These are phyloP conservation scores for Sequoiadendron giganteum DNA, from an alignment of 75 land plant species.

Conservation along the genomic window DNA sequence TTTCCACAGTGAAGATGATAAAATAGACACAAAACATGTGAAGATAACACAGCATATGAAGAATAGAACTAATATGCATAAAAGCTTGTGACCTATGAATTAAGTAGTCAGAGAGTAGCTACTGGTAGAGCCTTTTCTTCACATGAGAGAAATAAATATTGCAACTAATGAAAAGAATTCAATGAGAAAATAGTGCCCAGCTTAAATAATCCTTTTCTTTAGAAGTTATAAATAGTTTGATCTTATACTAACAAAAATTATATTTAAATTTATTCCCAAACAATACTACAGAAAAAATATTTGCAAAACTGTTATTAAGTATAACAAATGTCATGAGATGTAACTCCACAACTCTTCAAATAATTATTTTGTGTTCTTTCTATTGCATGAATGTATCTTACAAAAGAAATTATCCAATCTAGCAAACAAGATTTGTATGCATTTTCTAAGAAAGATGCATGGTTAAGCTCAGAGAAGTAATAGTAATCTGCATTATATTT, in stretches of 20 bases:
- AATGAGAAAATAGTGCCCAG: neutral
- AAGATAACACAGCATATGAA: neutral
- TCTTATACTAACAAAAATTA: neutral
- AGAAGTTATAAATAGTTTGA: neutral
- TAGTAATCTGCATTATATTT: neutral
- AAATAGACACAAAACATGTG: neutral
- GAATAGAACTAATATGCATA: neutral
- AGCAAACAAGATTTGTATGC: neutral
- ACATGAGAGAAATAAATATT: neutral
- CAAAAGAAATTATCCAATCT: neutral
- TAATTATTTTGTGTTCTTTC: neutral
- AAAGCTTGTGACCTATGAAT: neutral
- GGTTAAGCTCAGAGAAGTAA: no score
- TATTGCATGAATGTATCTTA: neutral
- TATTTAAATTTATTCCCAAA: neutral
- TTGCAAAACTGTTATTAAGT: neutral
- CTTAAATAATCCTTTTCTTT: neutral
- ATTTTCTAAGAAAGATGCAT: neutral
- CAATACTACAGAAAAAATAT: neutral
- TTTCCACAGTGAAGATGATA: neutral
- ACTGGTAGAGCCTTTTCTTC: neutral
- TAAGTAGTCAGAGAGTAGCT: neutral
- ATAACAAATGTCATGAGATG: neutral
- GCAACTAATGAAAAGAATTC: neutral
- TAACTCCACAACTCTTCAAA: neutral